Percentiles rank a stretch among this genome's conserved stretches.
Evolutionary conservation across 2,329 filamentous ascomycete genomes (phyloP).

Genomic region (Arthrobotrys sphaeroides): DNA sequence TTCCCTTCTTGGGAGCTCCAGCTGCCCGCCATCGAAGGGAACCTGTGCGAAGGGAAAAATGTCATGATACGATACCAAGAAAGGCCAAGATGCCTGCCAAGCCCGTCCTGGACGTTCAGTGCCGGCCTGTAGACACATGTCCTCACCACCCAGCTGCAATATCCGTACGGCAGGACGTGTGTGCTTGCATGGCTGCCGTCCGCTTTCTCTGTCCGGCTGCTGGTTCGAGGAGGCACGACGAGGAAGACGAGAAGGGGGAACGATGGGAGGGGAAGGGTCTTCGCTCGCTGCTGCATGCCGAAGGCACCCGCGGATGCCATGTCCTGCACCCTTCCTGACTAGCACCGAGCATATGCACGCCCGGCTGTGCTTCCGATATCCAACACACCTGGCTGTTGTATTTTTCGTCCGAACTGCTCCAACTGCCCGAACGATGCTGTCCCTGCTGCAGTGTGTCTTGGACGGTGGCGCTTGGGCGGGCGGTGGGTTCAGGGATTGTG

Average conservation of each 20-base stretch:
- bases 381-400: slow-evolving; percentile 25
- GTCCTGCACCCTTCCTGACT: too few species aligned
- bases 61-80: slow-evolving; percentile 53
- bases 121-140: slow-evolving; percentile 43
- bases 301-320: background rate
- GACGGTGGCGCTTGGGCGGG: background rate
- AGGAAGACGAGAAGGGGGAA: background rate
- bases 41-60: slow-evolving; percentile 4
- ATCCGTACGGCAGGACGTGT: slow-evolving; percentile 12
- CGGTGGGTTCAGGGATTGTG: background rate
- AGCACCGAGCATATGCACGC: background rate
- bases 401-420: slow-evolving; percentile 6
- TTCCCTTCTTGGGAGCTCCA: slow-evolving; percentile 26
- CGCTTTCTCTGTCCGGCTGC: slow-evolving; percentile 19
- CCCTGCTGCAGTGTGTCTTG: background rate
- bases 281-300: background rate
- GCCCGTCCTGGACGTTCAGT: background rate
- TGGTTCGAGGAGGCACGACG: background rate
- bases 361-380: background rate
- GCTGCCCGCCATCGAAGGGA: slow-evolving; percentile 4
- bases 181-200: background rate
- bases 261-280: background rate
- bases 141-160: slow-evolving; percentile 16
- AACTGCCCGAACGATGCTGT: background rate
- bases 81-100: slow-evolving; percentile 32